These are phyloP conservation scores for Cardamine chenopodiifolia DNA, from an alignment of 345 rosid genomes.

Conservation along the genomic window DNA sequence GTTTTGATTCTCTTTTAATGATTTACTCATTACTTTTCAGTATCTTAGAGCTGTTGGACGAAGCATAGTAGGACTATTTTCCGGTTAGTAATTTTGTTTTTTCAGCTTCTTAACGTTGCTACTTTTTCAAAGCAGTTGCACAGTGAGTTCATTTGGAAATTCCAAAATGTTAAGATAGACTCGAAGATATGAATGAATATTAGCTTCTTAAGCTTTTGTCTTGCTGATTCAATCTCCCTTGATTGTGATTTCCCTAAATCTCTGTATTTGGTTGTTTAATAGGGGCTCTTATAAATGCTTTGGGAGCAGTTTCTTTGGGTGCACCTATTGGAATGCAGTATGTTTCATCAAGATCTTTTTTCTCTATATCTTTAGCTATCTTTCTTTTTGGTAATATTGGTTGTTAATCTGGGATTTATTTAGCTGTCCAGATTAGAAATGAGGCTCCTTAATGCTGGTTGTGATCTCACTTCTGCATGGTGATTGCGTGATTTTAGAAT, in stretches of 20 bases:
- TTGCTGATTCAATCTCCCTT: neutral
- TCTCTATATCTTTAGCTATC: neutral
- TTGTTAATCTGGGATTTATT: constrained; percentile 19
- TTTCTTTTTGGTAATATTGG: neutral
- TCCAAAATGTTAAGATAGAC: neutral
- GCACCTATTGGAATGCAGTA: constrained; percentile 82
- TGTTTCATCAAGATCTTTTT: constrained; percentile 34
- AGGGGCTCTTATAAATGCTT: constrained; percentile 76
- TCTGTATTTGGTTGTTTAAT: constrained; percentile 18
- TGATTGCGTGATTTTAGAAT: neutral
- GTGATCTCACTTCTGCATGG: constrained; percentile 9
- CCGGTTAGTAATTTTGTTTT: constrained; percentile 57
- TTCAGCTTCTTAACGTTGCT: neutral
- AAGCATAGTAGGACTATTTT: constrained; percentile 63
- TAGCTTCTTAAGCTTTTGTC: constrained; percentile 10
- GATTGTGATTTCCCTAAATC: constrained; percentile 2
- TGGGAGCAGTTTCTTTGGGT: constrained; percentile 84
- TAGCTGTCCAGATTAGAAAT: neutral
- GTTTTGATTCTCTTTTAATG: neutral
- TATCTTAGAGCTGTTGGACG: constrained; percentile 62
- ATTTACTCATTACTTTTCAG: constrained; percentile 48
- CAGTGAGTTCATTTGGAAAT: constrained; percentile 1
- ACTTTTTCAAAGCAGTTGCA: neutral
- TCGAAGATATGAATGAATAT: constrained; percentile 2
- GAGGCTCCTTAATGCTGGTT: constrained; percentile 2